phyloP scores from a whole-genome alignment of 75 land plant species.

The Adiantum capillusveneris region DNA sequence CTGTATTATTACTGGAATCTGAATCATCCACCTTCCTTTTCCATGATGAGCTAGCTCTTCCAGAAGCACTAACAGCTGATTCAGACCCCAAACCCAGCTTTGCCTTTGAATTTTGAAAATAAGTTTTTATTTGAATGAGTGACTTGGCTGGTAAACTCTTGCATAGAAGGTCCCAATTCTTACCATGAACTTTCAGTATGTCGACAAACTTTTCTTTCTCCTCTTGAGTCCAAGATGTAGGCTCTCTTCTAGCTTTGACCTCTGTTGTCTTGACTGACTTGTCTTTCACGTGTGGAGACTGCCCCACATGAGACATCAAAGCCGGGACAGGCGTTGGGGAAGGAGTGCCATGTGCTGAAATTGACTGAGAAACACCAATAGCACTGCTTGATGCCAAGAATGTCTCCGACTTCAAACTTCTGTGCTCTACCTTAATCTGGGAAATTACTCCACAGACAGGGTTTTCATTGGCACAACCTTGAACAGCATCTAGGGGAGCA shows the following conservation, averaged over 20 bases:
- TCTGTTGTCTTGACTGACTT: conserved; percentile 8
- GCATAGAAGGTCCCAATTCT: conserved; percentile 29
- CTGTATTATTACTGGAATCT: conserved; percentile 17
- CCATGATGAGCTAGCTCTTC: conserved; percentile 14
- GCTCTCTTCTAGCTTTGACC: conserved; percentile 30
- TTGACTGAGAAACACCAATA: not conserved
- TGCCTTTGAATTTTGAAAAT: conserved; percentile 41
- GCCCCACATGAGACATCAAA: not conserved
- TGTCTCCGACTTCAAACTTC: no score
- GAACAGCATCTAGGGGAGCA: no score
- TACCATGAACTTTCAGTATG: conserved; percentile 34
- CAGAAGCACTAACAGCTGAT: conserved; percentile 12
- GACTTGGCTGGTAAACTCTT: conserved; percentile 35
- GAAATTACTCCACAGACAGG: no score
- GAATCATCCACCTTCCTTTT: conserved; percentile 33
- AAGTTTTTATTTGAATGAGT: conserved; percentile 36
- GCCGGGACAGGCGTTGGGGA: conserved; percentile 1
- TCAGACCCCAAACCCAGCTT: conserved; percentile 24
- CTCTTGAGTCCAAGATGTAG: conserved; percentile 41
- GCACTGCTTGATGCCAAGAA: no score
- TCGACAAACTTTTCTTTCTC: conserved; percentile 41
- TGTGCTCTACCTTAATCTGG: no score
- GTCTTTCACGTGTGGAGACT: no score
- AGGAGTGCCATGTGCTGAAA: not conserved
- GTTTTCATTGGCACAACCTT: no score